These are phyloP conservation scores for Pseudogymnoascus sp. DNA, from an alignment of 2,329 filamentous ascomycete species.

Conservation along the genomic window DNA sequence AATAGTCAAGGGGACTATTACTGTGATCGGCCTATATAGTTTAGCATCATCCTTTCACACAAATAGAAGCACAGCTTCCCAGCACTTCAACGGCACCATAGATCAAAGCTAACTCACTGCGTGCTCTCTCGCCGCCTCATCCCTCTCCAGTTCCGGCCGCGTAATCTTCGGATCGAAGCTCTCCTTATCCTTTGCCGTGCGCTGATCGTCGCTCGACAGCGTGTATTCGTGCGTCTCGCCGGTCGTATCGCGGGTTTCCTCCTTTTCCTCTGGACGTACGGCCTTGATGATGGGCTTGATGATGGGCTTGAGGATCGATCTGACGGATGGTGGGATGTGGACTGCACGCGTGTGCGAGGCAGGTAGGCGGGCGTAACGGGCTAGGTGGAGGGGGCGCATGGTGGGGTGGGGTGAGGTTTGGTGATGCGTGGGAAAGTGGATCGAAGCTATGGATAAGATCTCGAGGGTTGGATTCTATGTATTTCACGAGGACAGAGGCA, in stretches of 20 bases:
- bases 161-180: slow-evolving; percentile 1
- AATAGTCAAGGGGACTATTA: neutral
- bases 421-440: neutral
- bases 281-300: neutral
- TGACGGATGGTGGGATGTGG: neutral
- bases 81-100: neutral
- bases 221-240: slow-evolving; percentile 9
- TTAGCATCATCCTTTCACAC: neutral
- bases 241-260: neutral
- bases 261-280: neutral
- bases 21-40: neutral
- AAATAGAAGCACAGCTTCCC: neutral
- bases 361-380: neutral
- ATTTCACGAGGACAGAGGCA: neutral
- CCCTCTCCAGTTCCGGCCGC: neutral
- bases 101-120: neutral
- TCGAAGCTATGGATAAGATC: neutral
- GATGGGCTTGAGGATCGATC: neutral
- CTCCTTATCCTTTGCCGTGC: neutral
- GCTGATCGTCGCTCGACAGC: neutral
- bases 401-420: neutral
- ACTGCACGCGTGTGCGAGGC: neutral
- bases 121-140: neutral
- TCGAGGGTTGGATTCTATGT: neutral
- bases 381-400: neutral